Evolutionary conservation across 192 early-diverging fungal species (phyloP).

Genomic region (Entomortierella beljakovae): DNA sequence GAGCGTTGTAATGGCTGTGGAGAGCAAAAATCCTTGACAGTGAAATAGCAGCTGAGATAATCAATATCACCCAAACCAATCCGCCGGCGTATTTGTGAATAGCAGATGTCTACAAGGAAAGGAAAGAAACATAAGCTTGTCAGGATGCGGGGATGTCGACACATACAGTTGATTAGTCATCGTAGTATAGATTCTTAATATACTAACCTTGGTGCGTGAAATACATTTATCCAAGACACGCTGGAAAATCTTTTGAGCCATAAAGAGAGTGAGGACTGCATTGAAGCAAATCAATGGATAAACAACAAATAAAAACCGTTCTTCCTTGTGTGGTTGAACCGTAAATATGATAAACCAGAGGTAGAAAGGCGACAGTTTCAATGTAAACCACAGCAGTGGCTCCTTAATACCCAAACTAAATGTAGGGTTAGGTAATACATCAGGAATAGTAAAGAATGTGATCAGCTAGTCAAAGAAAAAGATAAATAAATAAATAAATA

Average conservation of each 20-base stretch:
- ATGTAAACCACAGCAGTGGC: constrained; percentile 59
- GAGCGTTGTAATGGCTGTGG: constrained; percentile 79
- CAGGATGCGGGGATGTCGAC: neutral
- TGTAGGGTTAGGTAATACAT: constrained; percentile 53
- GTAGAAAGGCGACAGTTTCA: constrained; percentile 77
- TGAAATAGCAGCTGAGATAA: constrained; percentile 64
- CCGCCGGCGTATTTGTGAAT: constrained; percentile 40
- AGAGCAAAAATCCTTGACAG: constrained; percentile 79
- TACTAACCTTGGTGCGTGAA: constrained; percentile 45
- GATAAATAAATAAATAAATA: neutral
- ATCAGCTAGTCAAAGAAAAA: constrained; percentile 37
- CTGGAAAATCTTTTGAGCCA: constrained; percentile 57
- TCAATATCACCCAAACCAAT: constrained; percentile 57
- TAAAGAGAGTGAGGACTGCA: constrained; percentile 73
- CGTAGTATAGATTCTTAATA: neutral
- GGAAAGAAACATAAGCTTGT: neutral
- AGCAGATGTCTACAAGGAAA: constrained; percentile 23
- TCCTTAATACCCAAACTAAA: constrained; percentile 31
- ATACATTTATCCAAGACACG: constrained; percentile 55
- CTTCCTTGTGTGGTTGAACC: constrained; percentile 96
- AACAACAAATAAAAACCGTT: constrained; percentile 92
- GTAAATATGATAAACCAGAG: constrained; percentile 84
- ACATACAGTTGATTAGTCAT: neutral
- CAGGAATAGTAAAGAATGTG: constrained; percentile 56
- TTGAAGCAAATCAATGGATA: constrained; percentile 90